These are phyloP conservation scores for Acanthochlamys bracteata DNA, from an alignment of 106 monocot species.

Conservation along the genomic window DNA sequence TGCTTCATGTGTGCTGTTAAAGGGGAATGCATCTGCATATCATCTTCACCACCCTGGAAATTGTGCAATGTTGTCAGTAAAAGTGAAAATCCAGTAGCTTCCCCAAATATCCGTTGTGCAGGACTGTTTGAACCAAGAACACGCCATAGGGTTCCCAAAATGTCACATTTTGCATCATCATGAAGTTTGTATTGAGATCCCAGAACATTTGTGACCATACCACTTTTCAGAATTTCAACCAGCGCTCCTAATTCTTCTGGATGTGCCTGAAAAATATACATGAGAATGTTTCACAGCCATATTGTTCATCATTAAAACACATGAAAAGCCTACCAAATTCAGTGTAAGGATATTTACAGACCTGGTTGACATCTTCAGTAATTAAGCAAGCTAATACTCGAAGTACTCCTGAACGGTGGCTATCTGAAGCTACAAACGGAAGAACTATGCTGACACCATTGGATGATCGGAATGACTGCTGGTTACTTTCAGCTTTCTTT, in stretches of 20 bases:
- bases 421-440: conserved; percentile 79
- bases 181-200: conserved; percentile 85
- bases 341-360: too few species aligned
- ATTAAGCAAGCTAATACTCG: conserved; percentile 74
- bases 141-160: conserved; percentile 83
- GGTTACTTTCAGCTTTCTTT: conserved; percentile 83
- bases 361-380: conserved; percentile 87
- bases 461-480: conserved; percentile 69
- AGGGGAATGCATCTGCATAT: conserved; percentile 25
- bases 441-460: conserved; percentile 68
- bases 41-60: conserved; percentile 52
- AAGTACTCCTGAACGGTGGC: conserved; percentile 74
- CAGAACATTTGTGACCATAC: conserved; percentile 64
- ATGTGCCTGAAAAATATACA: conserved; percentile 51
- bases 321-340: too few species aligned
- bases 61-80: conserved; percentile 81
- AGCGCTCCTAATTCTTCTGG: conserved; percentile 76
- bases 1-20: conserved; percentile 43
- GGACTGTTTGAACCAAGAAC: conserved; percentile 71
- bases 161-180: conserved; percentile 85
- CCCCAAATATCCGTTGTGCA: conserved; percentile 88
- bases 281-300: not conserved
- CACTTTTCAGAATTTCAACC: conserved; percentile 91
- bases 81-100: conserved; percentile 96
- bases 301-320: not conserved